Evolutionary conservation across 176 grass and related monocot genomes (phyloP), one percentile per base, ranked within the genome.

Genomic region (Luzula sylvatica): DNA sequence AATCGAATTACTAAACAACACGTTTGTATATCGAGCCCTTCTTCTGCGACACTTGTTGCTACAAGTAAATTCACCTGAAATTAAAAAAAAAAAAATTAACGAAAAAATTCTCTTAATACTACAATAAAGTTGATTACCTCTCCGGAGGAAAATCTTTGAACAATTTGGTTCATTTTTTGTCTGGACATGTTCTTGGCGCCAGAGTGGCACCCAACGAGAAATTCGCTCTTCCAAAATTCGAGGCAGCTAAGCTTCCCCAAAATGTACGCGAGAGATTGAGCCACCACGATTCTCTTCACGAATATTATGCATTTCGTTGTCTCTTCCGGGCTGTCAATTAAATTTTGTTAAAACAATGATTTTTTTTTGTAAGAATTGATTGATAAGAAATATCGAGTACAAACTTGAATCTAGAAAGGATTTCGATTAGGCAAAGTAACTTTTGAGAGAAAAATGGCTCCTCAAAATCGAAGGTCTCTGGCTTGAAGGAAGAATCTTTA

Each of bases 371-470:
- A n/a, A n/a, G n/a, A n/a, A n/a, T n/a, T n/a, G n/a, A n/a, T n/a
- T n/a, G n/a, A n/a, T n/a, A n/a, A n/a, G 25, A n/a, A 7, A 17
- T 32, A 25, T 46, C 46, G 15, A 21, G 29, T 20, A 30, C 23
- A 46, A 46, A 85, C 89, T 83, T 82, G 70, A 84, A 82, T 72
- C 66, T 76, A 26, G 70, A 71, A 39, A 95, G 74, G 55, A 88
- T 49, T 1, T 78, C 49, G 64, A 95, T 79, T 61, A 95, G 89
- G 68, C 46, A 58, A 25, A 28, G 38, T 53, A 95, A 51, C 45
- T 95, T 95, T 59, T 88, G 70, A 47, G 89, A 95, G 83, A 85
- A 82, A 65, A 95, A 95, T 57, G 89, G 89, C 47, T 88, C 88
- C 77, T 95, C 67, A 29, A 88, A n/a, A n/a, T n/a, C n/a, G n/a